A percentile compares a stretch with the other conserved stretches of the same genome.
These are phyloP conservation scores for Septoria petroselini DNA, from an alignment of 2,329 filamentous ascomycete species.

Conservation along the genomic window DNA sequence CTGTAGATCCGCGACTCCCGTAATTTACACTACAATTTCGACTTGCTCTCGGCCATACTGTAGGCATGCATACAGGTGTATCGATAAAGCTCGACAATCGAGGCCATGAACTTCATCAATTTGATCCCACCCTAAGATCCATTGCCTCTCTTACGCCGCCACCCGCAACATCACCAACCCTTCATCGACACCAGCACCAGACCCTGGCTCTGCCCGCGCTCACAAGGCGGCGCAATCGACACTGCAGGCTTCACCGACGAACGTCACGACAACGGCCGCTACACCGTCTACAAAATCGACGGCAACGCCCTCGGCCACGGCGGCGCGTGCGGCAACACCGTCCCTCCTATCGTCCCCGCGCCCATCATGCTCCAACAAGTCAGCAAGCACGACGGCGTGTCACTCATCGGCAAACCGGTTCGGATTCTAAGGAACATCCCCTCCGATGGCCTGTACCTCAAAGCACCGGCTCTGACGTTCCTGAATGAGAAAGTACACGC, in stretches of 20 bases:
- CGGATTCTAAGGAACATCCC: slow-evolving; percentile 31
- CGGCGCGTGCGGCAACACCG: slow-evolving; percentile 36
- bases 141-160: slow-evolving; percentile 38
- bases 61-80: too few relatives aligned
- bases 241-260: slow-evolving; percentile 35
- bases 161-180: slow-evolving; percentile 26
- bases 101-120: too few relatives aligned
- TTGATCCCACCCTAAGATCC: slow-evolving; percentile 25
- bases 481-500: slow-evolving; percentile 33
- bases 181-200: slow-evolving; percentile 28
- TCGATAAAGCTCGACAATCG: too few relatives aligned
- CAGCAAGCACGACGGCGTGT: slow-evolving; percentile 31
- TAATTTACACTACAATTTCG: too few relatives aligned
- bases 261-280: slow-evolving; percentile 30
- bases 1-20: too few relatives aligned
- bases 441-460: slow-evolving; percentile 35
- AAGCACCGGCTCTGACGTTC: slow-evolving; percentile 29
- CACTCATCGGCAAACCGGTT: slow-evolving; percentile 29
- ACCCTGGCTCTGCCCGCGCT: slow-evolving; percentile 34
- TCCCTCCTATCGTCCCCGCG: slow-evolving; percentile 35
- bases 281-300: slow-evolving; percentile 39
- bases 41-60: too few relatives aligned
- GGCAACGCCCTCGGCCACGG: slow-evolving; percentile 36
- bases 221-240: slow-evolving; percentile 38
- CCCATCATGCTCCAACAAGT: slow-evolving; percentile 37